Conservation (phyloP, 2,329 filamentous ascomycete genomes). For the Colletotrichum magnum region DNA sequence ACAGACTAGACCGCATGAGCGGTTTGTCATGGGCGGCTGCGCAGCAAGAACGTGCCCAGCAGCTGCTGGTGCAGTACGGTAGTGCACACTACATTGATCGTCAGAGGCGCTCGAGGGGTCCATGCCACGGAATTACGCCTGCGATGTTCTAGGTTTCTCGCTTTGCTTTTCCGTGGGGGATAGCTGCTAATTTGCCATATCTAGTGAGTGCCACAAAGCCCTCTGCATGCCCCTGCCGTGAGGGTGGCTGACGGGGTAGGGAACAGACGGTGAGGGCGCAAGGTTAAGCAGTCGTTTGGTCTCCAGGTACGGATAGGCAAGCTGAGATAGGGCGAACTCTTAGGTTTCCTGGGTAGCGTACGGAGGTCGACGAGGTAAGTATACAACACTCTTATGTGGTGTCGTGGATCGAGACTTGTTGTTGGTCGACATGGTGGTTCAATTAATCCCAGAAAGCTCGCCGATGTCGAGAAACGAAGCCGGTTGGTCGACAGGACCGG, state of each 20-base stretch:
- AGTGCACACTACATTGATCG: conserved; percentile 2
- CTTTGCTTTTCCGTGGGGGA: neutral
- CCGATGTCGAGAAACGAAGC: neutral
- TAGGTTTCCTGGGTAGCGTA: neutral
- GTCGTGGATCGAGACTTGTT: no score
- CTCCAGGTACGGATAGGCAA: neutral
- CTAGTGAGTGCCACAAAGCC: neutral
- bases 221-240: neutral
- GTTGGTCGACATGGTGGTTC: conserved; percentile 12
- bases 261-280: conserved; percentile 12
- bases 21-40: neutral
- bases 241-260: neutral
- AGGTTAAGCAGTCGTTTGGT: neutral
- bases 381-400: no score
- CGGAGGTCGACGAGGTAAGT: no score
- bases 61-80: no score
- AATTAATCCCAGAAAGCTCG: conserved; percentile 7
- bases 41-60: conserved; percentile 12
- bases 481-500: conserved; percentile 16
- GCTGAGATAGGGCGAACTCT: conserved; percentile 14
- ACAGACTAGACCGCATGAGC: conserved; percentile 22
- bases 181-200: neutral
- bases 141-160: neutral
- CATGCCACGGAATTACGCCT: conserved; percentile 1
- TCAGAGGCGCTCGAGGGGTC: conserved; percentile 24